Base-by-base conservation (phyloP, 768 basidiomycete genomes). In the Mrakia hoshinonis region DNA sequence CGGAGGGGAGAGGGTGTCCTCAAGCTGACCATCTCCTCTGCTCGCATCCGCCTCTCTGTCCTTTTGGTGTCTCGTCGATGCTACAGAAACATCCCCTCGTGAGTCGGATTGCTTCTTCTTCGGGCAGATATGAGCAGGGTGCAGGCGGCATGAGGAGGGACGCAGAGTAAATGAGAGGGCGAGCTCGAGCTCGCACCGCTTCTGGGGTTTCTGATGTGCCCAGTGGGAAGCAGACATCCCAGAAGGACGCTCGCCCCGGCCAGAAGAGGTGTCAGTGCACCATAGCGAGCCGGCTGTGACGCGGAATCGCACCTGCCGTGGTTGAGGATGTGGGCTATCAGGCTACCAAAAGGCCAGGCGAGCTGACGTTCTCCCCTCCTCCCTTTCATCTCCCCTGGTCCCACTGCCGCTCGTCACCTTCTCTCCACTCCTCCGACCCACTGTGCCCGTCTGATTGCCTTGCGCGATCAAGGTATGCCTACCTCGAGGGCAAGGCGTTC, bases 401-500 rank as follows among this genome's bases (percentile, higher is more conserved):
- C n/a, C n/a, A n/a, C n/a, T n/a, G n/a, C n/a, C n/a, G n/a, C n/a
- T n/a, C n/a, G n/a, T n/a, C n/a, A n/a, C n/a, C n/a, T n/a, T n/a
- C n/a, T n/a, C n/a, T n/a, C n/a, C n/a, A n/a, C n/a, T 43, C 43
- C 43, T 43, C 15, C 7, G 43, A 43, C 43, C 43, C 43, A 18
- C 7, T 18, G 20, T 51, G 49, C 15, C 49, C 36, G 20, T 34
- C 31, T 38, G 29, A 15, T 15, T 36, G 12, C 2, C 4, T 36
- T 20, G 5, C 34, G 43, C 11, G 3, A 55, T 65, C 64, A 73
- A 89, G 89, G 26, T 91, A 87, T 77, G 87, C 90, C 7, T 94
- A 88, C 78, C 85, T 94, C 80, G 92, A 94, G 78, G 91, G 89
- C 48, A 86, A 84, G 74, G 88, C 88, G 0, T 90, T 90, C 80